phyloP scores from a whole-genome alignment of 2,329 filamentous ascomycete species.

The Achaetomium macrosporum region DNA sequence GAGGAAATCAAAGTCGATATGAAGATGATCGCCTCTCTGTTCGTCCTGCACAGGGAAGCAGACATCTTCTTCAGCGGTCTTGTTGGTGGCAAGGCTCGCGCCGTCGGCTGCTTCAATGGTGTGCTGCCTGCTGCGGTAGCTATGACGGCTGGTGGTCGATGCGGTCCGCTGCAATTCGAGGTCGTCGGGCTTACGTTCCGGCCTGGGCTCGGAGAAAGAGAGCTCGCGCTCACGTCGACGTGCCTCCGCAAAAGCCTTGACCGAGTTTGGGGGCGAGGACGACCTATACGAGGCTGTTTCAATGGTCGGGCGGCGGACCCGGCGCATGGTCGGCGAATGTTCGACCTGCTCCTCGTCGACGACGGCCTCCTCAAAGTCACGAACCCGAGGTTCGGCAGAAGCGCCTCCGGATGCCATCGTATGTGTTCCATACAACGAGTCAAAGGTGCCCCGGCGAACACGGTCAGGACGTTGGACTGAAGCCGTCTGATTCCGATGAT shows the following conservation, averaged over 20 bases:
- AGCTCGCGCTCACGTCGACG: conserved; percentile 74
- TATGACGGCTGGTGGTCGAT: conserved; percentile 62
- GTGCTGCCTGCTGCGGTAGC: conserved; percentile 51
- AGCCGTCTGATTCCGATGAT: conserved; percentile 67
- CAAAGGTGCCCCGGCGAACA: conserved; percentile 65
- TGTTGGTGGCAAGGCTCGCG: conserved; percentile 57
- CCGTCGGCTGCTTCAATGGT: conserved; percentile 54
- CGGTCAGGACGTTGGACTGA: conserved; percentile 56
- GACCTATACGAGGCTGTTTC: conserved; percentile 57
- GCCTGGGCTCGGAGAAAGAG: conserved; percentile 45
- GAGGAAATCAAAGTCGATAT: conserved; percentile 87
- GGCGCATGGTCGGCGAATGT: conserved; percentile 38
- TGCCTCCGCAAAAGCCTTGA: conserved; percentile 92
- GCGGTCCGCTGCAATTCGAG: conserved; percentile 62
- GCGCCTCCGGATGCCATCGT: conserved; percentile 38
- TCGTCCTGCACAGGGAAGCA: conserved; percentile 79
- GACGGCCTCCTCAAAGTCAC: conserved; percentile 84
- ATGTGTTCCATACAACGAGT: conserved; percentile 57
- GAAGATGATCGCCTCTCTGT: conserved; percentile 62
- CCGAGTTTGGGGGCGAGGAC: conserved; percentile 87
- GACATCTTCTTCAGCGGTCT: conserved; percentile 77
- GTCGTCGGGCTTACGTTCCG: conserved; percentile 36
- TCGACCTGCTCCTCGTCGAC: conserved; percentile 64
- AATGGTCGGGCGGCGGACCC: conserved; percentile 51
- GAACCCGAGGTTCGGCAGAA: conserved; percentile 45